A percentile compares a stretch with the other conserved stretches of the same genome.
Evolutionary conservation across 2,329 filamentous ascomycete species (phyloP).

Genomic region (Colletotrichum simmondsii): DNA sequence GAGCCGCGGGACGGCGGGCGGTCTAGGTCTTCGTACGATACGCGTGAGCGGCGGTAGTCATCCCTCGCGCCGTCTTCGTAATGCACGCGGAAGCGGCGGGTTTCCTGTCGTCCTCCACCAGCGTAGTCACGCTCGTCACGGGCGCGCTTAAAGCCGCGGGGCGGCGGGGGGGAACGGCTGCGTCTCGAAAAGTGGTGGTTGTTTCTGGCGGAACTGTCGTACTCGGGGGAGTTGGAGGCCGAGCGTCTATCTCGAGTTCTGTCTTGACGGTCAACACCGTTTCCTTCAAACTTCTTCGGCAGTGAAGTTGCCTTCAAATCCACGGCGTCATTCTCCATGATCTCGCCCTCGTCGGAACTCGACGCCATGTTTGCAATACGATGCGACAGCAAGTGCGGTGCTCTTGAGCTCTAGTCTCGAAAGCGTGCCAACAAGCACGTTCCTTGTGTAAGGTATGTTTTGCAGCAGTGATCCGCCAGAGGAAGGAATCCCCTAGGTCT

Average conservation of each 20-base stretch:
- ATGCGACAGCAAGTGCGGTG: slow-evolving; percentile 2
- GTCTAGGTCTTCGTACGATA: slow-evolving; percentile 68
- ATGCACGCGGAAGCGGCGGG: slow-evolving; percentile 69
- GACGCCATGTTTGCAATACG: slow-evolving; percentile 42
- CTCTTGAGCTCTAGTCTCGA: not conserved
- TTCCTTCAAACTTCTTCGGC: slow-evolving; percentile 77
- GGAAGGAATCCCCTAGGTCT: slow-evolving; percentile 33
- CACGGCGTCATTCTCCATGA: slow-evolving; percentile 76
- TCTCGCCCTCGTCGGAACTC: slow-evolving; percentile 89
- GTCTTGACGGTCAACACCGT: slow-evolving; percentile 91
- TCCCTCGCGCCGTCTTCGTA: slow-evolving; percentile 68
- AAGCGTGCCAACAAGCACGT: not conserved
- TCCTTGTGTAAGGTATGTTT: not conserved
- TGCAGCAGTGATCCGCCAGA: slow-evolving; percentile 32
- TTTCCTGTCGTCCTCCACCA: slow-evolving; percentile 57
- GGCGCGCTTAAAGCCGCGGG: slow-evolving; percentile 74
- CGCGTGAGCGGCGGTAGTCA: slow-evolving; percentile 57
- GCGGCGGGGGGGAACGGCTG: slow-evolving; percentile 66
- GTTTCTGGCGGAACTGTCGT: slow-evolving; percentile 54
- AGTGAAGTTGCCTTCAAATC: slow-evolving; percentile 88
- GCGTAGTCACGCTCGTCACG: slow-evolving; percentile 69
- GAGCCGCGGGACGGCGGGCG: slow-evolving; percentile 56
- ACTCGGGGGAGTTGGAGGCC: slow-evolving; percentile 65
- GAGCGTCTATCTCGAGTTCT: slow-evolving; percentile 76
- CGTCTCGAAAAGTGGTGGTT: slow-evolving; percentile 55